A percentile compares a stretch with the other conserved stretches of the same genome.
Conservation (phyloP, 1,284 basidiomycete genomes). For the Cryptococcus sp. region DNA sequence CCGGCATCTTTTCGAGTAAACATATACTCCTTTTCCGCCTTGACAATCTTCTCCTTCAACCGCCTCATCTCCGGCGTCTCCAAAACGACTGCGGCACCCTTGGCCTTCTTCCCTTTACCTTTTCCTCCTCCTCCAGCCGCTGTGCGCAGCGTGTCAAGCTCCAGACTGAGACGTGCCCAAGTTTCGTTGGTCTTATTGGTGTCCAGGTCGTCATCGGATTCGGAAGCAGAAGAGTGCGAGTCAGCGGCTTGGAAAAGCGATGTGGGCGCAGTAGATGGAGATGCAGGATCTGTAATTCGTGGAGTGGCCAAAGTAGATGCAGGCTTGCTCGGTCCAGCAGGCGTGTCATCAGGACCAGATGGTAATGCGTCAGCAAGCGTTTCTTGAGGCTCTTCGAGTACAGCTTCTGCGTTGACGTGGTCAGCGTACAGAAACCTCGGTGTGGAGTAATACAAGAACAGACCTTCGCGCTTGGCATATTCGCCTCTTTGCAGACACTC, state of each 20-base stretch:
- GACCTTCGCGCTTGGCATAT: conserved; percentile 29
- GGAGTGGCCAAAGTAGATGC: neutral
- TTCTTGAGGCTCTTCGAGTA: conserved; percentile 5
- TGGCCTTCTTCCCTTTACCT: conserved; percentile 47
- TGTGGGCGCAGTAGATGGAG: conserved; percentile 1
- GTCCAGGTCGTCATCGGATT: conserved; percentile 61
- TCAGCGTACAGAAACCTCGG: conserved; percentile 4
- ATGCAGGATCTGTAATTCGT: neutral
- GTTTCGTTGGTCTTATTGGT: conserved; percentile 51
- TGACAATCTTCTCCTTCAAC: conserved; percentile 61
- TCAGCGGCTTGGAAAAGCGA: conserved; percentile 39
- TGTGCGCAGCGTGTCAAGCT: conserved; percentile 41
- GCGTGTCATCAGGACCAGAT: neutral
- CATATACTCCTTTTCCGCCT: conserved; percentile 68
- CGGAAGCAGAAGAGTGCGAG: conserved; percentile 14
- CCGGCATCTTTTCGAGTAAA: conserved; percentile 69
- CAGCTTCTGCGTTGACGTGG: conserved; percentile 2
- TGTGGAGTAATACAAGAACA: conserved; percentile 1
- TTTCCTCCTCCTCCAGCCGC: conserved; percentile 14
- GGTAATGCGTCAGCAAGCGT: conserved; percentile 1
- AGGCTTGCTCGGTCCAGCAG: neutral
- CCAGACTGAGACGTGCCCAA: conserved; percentile 59
- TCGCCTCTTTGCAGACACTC: conserved; percentile 57
- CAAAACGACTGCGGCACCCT: conserved; percentile 33
- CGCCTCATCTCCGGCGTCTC: conserved; percentile 55